Evolutionary conservation across 164 flowering plant genomes (phyloP).

Genomic region (Pachysandra terminalis): DNA sequence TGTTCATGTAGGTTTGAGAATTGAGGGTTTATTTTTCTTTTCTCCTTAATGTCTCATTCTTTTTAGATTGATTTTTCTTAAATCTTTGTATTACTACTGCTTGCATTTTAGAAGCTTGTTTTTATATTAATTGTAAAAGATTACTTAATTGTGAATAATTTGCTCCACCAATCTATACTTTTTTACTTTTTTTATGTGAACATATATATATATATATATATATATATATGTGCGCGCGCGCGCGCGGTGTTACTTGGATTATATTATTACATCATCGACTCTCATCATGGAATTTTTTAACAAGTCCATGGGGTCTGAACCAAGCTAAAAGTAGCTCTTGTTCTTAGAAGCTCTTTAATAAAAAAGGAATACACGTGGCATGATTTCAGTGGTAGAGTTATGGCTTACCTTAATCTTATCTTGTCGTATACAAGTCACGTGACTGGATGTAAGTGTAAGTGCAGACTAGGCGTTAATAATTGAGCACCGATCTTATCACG

Average conservation of each 20-base stretch:
- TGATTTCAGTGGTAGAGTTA: no score
- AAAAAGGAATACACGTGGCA: no score
- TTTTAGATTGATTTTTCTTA: background rate
- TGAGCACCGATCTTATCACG: no score
- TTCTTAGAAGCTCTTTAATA: no score
- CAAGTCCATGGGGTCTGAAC: slow-evolving; percentile 48
- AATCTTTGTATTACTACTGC: slow-evolving; percentile 5
- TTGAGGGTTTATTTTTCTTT: slow-evolving; percentile 1
- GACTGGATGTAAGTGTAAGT: slow-evolving; percentile 4
- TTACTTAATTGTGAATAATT: slow-evolving; percentile 27
- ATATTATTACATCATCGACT: background rate
- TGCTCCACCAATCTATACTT: slow-evolving; percentile 36
- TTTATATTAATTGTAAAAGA: background rate
- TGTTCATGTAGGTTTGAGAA: background rate
- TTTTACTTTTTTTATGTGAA: no score
- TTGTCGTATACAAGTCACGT: slow-evolving; percentile 6
- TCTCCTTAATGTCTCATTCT: background rate
- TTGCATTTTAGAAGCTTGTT: slow-evolving; percentile 17
- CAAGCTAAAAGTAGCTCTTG: slow-evolving; percentile 11
- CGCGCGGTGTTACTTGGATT: slow-evolving; percentile 13
- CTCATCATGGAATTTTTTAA: slow-evolving; percentile 25
- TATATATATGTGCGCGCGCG: no score
- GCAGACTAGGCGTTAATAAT: no score
- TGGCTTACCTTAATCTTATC: slow-evolving; percentile 13
- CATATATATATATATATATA: no score